Percentiles rank a stretch among this genome's conserved stretches.
phyloP scores from a whole-genome alignment of 31 red algal genomes.

The Porphyra umbilicalis region DNA sequence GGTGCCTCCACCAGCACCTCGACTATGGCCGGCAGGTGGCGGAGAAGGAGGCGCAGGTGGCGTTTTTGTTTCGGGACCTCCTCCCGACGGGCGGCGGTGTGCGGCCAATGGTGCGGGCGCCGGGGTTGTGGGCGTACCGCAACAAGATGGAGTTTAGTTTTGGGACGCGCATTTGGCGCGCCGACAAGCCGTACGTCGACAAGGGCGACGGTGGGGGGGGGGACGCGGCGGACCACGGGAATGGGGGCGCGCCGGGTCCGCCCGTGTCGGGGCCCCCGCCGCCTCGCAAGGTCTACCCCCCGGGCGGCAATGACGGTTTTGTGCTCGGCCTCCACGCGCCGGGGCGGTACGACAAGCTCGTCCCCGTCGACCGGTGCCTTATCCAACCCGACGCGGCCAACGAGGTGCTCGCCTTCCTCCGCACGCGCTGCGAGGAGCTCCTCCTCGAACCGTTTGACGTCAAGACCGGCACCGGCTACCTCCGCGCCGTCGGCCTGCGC shows the following conservation, averaged over 20 bases:
- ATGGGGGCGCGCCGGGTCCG: neutral
- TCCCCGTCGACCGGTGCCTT: conserved; percentile 59
- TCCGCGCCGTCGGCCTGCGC: conserved; percentile 80
- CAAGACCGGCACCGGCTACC: conserved; percentile 39
- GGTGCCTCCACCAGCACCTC: conserved; percentile 78
- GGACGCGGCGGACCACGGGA: neutral
- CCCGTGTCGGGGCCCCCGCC: neutral
- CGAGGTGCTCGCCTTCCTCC: conserved; percentile 60
- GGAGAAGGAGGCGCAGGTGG: conserved; percentile 56
- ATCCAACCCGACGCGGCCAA: conserved; percentile 52
- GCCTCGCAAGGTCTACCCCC: neutral
- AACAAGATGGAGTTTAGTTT: conserved; percentile 99
- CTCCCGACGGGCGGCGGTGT: conserved; percentile 8
- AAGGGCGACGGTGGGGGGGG: too few relatives aligned
- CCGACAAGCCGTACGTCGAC: conserved; percentile 9
- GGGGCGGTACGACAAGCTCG: conserved; percentile 81
- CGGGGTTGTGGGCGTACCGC: conserved; percentile 42
- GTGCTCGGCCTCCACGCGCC: conserved; percentile 79
- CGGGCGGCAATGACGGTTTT: conserved; percentile 34
- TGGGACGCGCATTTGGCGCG: conserved; percentile 39
- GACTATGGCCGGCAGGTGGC: conserved; percentile 63
- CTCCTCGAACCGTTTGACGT: conserved; percentile 62
- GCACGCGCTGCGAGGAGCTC: conserved; percentile 23
- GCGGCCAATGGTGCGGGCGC: conserved; percentile 18
- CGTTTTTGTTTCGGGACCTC: conserved; percentile 34